Evolutionary conservation across 2,329 filamentous ascomycete genomes (phyloP), one percentile per base, ranked within the genome.

Genomic region (Trichophyton mentagrophytes): DNA sequence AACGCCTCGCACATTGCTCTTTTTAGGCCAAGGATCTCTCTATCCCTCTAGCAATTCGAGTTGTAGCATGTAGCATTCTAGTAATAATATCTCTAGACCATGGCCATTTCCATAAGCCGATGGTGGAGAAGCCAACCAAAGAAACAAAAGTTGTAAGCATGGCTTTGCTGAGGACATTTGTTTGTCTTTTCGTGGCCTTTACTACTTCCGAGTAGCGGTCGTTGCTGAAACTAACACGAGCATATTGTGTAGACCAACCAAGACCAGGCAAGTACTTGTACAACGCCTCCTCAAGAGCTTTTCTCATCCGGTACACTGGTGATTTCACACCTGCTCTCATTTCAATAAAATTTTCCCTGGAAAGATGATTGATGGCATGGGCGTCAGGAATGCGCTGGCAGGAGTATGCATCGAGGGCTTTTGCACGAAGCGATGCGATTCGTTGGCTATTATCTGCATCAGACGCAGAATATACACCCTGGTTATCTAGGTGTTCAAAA

Each of bases 191-290:
- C 61, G 87, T 89, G 65, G 81, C 82, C 44, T 76, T 78, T 38
- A 90, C 81, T 2, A 97, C 88, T 63, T 95, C 86, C 0, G 88
- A 89, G 73, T 99, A 99, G 20, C 88, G 79, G 75, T 95, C 87
- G 68, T 96, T 96, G 62, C 89, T 89, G 71, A 99, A 99, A 66
- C 90, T 96, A 7, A 99, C 86, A 20, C 92, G 82, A 0, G 88
- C 85, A 71, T 99, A 99, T 75, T 96, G 90, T 1, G 93, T 99
- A 69, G 87, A 85, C 85, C 92, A 96, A 0, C 92, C 93, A 11
- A 91, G 74, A 27, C 80, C 76, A 0, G 93, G 93, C 1, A 95
- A 69, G 67, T 87, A 85, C 13, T 87, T 81, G 59, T 87, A 89
- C 59, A 97, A 77, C 38, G 81, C 83, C 76, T 99, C 93, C 70